Evolutionary conservation across 208 protist genomes (phyloP).

Genomic region (Wallacemonas sp.): DNA sequence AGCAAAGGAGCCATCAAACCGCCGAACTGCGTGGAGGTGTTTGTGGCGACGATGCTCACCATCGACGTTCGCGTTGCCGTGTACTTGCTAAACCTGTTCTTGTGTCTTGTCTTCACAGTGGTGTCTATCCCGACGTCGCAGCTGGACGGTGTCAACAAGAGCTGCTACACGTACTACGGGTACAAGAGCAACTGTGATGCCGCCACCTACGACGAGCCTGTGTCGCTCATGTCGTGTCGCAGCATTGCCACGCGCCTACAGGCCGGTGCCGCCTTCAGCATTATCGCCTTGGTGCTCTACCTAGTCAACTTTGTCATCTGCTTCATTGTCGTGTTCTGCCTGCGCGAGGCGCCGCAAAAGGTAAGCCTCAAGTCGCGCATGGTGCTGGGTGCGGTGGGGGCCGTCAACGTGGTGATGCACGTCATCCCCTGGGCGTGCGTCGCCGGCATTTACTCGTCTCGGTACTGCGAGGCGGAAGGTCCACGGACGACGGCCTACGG

Average conservation of each 20-base stretch:
- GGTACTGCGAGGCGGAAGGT: slow-evolving; percentile 14
- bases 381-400: slow-evolving; percentile 30
- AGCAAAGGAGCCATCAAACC: slow-evolving; percentile 5
- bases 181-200: slow-evolving; percentile 70
- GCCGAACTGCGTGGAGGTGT: slow-evolving; percentile 38
- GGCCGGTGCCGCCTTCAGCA: slow-evolving; percentile 57
- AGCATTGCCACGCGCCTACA: slow-evolving; percentile 27
- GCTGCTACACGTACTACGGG: slow-evolving; percentile 78
- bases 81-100: slow-evolving; percentile 28
- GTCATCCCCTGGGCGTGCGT: slow-evolving; percentile 55
- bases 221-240: slow-evolving; percentile 31
- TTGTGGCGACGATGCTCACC: slow-evolving; percentile 30
- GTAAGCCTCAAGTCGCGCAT: slow-evolving; percentile 12
- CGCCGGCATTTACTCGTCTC: slow-evolving; percentile 27
- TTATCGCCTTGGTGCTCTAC: slow-evolving; percentile 45
- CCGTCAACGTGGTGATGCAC: slow-evolving; percentile 26
- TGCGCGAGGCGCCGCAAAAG: slow-evolving; percentile 18
- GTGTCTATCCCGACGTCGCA: slow-evolving; percentile 53
- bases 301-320: slow-evolving; percentile 24
- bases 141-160: slow-evolving; percentile 26
- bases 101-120: slow-evolving; percentile 36
- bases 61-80: slow-evolving; percentile 31
- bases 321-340: slow-evolving; percentile 26
- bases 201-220: slow-evolving; percentile 29
- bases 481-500: slow-evolving; percentile 35